phyloP scores from a whole-genome alignment of 495 filamentous ascomycete genomes.

The Annulohypoxylon bovei region DNA sequence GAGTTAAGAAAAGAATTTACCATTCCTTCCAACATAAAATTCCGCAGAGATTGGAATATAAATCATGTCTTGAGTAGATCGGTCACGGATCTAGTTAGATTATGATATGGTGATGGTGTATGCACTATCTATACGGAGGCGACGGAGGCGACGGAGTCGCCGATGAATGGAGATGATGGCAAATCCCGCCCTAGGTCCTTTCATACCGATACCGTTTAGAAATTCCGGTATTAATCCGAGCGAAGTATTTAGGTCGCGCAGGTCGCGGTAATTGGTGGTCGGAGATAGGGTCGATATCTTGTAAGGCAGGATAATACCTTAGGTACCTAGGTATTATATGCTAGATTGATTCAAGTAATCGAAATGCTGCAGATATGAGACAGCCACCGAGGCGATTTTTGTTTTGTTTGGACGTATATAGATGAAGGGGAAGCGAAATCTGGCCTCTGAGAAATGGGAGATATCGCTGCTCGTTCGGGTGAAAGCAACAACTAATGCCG shows the following conservation, averaged over 20 bases:
- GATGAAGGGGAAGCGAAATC: too few species aligned
- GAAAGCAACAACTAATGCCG: not conserved
- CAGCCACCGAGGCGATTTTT: too few species aligned
- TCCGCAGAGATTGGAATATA: too few species aligned
- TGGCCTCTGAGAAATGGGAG: too few species aligned
- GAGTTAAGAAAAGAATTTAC: not conserved
- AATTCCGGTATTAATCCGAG: not conserved
- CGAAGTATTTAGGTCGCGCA: not conserved
- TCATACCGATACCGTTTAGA: not conserved
- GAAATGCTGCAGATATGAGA: not conserved
- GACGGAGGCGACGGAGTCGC: not conserved
- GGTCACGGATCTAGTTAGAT: not conserved
- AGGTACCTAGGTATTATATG: too few species aligned
- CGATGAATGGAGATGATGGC: not conserved
- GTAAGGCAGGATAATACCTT: not conserved
- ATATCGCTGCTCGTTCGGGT: not conserved
- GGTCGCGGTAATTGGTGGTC: not conserved
- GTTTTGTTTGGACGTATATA: too few species aligned
- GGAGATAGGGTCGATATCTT: not conserved
- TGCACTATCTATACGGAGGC: not conserved
- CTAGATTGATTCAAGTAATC: not conserved
- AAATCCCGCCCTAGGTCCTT: too few species aligned
- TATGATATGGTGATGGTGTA: not conserved
- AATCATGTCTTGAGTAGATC: not conserved
- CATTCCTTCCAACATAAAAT: too few species aligned